Percentiles rank a stretch among this genome's conserved stretches.
These are phyloP conservation scores for Dactylorhiza incarnata DNA, from an alignment of 106 monocot species.

Conservation along the genomic window DNA sequence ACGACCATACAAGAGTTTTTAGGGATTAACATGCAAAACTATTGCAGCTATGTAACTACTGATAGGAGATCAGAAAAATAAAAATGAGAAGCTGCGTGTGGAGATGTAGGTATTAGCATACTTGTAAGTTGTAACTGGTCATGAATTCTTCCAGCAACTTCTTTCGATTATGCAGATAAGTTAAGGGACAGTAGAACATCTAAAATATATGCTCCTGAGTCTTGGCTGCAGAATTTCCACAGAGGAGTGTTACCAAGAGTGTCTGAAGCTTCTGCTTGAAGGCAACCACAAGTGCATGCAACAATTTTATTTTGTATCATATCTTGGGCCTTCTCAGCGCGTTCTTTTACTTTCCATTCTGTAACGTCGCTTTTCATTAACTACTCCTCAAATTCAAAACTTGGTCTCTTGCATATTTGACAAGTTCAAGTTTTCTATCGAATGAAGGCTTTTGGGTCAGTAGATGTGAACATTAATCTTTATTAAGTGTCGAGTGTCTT, in stretches of 20 bases:
- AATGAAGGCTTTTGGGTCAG: no score
- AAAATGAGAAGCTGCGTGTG: constrained; percentile 18
- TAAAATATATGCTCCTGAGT: neutral
- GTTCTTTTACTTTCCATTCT: no score
- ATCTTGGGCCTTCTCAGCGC: no score
- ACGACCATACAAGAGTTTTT: neutral
- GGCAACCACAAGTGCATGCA: constrained; percentile 29
- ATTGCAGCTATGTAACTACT: constrained; percentile 24
- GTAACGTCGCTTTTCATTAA: no score
- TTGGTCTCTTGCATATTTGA: no score
- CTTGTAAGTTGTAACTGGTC: no score
- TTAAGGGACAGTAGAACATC: neutral
- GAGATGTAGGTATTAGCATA: constrained; percentile 21
- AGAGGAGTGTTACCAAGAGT: constrained; percentile 20
- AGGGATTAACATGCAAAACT: neutral
- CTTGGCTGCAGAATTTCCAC: constrained; percentile 25
- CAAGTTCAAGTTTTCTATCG: no score
- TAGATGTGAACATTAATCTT: no score
- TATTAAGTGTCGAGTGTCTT: no score
- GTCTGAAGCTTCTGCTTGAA: constrained; percentile 27
- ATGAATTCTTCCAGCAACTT: neutral
- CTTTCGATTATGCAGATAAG: neutral
- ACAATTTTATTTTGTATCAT: no score
- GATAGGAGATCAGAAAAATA: constrained; percentile 28
- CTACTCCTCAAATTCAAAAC: no score